Base-by-base conservation (phyloP, 495 filamentous ascomycete species). In the Aspergillus saccharolyticus region DNA sequence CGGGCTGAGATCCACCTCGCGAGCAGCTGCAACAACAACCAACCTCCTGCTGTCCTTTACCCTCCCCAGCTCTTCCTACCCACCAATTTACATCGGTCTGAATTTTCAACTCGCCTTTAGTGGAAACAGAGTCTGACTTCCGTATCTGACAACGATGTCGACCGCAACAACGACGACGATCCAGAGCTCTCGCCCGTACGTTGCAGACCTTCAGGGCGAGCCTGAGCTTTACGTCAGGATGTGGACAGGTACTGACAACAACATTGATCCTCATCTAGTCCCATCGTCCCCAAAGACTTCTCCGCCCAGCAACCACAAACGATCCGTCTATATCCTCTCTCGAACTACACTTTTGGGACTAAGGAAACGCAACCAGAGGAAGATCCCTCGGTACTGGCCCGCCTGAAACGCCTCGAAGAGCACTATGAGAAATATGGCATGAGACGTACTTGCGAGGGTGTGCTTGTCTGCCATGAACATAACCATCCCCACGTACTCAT, bases 361-460 rank as follows among this genome's bases (percentile, higher is more conserved):
- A 98, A 98, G 74, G 94, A 97, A 76, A 93, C 86, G 10, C 94
- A 98, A 71, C 94, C 94, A 2, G 94, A 98, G 73, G 94, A 98
- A 72, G 94, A 98, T 68, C 92, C 92, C 3, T 96, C 90, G 3
- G 94, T 98, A 7, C 79, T 95, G 48, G 92, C 93, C 25, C 90
- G 94, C 4, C 82, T 98, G 50, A 90, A 91, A 73, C 83, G 94
- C 6, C 81, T 98, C 14, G 91, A 97, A 67, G 91, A 97, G 63
- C 92, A 98, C 74, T 98, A 97, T 74, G 80, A 85, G 10, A 76
- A 84, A 44, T 85, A 97, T 78, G 94, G 94, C 60, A 97, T 98
- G 94, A 86, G 94, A 42, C 84, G 94, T 5, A 97, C 94, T 6
- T 96, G 93, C 70, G 94, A 98, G 75, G 94, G 94, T 55, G 85